Percentiles rank a stretch among this genome's conserved stretches.
phyloP scores from a whole-genome alignment of 2,329 filamentous ascomycete species.

The Lasiodiplodia theobromae region DNA sequence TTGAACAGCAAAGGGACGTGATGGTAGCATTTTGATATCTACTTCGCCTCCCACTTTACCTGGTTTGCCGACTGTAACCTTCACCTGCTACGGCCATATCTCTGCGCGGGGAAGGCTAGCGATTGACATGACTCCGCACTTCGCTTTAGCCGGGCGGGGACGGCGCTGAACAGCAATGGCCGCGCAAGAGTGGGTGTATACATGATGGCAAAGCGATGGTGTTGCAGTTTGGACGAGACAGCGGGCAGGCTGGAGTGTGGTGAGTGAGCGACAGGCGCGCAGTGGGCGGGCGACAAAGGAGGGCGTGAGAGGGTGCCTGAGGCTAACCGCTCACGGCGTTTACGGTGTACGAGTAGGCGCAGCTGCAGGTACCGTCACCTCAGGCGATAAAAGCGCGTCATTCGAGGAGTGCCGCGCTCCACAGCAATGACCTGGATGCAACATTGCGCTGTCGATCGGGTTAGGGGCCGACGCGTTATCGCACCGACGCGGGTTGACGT shows the following conservation, averaged over 20 bases:
- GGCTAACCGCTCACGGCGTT: constrained; percentile 4
- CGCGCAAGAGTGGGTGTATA: background rate
- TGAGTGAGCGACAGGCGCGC: background rate
- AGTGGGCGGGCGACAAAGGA: background rate
- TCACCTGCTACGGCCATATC: constrained; percentile 25
- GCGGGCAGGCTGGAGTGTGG: background rate
- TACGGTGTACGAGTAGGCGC: background rate
- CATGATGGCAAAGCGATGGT: constrained; percentile 1
- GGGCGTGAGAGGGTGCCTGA: background rate
- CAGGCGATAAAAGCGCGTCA: background rate
- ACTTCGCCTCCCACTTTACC: constrained; percentile 11
- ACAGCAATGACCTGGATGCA: constrained; percentile 10
- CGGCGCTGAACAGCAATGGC: background rate
- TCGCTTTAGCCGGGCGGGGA: constrained; percentile 2
- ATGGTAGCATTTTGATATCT: constrained; percentile 2
- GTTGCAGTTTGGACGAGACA: background rate
- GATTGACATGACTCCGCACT: background rate
- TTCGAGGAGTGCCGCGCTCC: background rate
- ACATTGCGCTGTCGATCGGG: constrained; percentile 18
- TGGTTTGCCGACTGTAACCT: constrained; percentile 16
- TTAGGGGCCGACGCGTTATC: constrained; percentile 3
- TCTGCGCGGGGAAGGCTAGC: constrained; percentile 12
- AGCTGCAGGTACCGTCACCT: constrained; percentile 2
- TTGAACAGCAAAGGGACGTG: background rate
- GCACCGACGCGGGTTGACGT: background rate